phyloP scores from a whole-genome alignment of 345 rosid species.

The Aethionema arabicum region DNA sequence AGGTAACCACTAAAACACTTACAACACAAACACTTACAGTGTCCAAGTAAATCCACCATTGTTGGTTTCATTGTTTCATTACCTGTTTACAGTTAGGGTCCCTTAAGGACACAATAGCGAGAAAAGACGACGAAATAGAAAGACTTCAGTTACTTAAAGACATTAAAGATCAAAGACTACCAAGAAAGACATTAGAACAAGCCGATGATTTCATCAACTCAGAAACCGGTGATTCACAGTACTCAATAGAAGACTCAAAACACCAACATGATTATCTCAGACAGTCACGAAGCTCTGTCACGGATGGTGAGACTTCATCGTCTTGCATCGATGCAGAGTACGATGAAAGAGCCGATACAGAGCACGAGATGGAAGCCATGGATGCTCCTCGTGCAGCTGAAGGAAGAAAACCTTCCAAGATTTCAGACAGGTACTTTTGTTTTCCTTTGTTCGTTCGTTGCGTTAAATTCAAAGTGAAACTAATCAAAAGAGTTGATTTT shows the following conservation, averaged over 20 bases:
- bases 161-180: constrained; percentile 43
- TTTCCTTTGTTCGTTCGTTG: neutral
- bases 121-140: constrained; percentile 86
- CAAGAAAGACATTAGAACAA: constrained; percentile 29
- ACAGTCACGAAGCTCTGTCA: constrained; percentile 13
- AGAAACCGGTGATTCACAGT: constrained; percentile 27
- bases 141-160: constrained; percentile 66
- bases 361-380: constrained; percentile 13
- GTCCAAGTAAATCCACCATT: neutral
- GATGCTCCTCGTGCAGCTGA: constrained; percentile 24
- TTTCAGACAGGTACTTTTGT: constrained; percentile 20
- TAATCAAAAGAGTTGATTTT: neutral
- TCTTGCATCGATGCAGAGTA: constrained; percentile 26
- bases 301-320: neutral
- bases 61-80: too few species aligned
- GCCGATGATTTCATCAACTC: constrained; percentile 26
- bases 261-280: constrained; percentile 30
- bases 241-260: constrained; percentile 22
- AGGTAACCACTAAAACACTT: constrained; percentile 39
- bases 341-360: constrained; percentile 16
- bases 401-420: constrained; percentile 33
- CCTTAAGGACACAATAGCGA: constrained; percentile 74
- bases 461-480: neutral
- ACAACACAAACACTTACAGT: neutral
- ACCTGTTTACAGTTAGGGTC: constrained; percentile 56